A percentile compares a stretch with the other conserved stretches of the same genome.
Conservation (phyloP, 2,329 filamentous ascomycete species). For the Colletotrichum theobromicola region DNA sequence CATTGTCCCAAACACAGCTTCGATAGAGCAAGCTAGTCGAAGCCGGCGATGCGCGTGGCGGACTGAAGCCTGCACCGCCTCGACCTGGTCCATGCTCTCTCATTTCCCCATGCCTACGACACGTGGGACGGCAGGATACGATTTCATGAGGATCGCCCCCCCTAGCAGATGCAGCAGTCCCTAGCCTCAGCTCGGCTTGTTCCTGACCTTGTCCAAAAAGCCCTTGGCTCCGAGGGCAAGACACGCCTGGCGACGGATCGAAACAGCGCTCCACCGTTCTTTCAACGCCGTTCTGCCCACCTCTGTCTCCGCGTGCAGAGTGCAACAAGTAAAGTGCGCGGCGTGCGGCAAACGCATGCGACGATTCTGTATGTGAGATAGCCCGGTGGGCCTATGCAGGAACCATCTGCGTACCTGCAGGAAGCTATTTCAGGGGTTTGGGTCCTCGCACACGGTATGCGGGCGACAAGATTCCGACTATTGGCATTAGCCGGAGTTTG, state of each 20-base stretch:
- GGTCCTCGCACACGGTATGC: background rate
- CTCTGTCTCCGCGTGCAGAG: background rate
- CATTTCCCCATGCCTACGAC: constrained; percentile 19
- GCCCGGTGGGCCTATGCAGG: background rate
- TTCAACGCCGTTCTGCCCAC: background rate
- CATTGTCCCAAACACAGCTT: background rate
- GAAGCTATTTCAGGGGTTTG: background rate
- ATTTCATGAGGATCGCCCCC: constrained; percentile 18
- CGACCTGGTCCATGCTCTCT: constrained; percentile 15
- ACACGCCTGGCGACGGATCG: background rate
- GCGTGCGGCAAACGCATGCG: background rate
- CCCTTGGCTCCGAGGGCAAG: background rate
- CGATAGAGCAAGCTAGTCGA: background rate
- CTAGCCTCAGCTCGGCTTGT: constrained; percentile 12
- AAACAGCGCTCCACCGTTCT: constrained; percentile 1
- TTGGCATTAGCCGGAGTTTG: background rate
- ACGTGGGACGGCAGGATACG: constrained; percentile 16
- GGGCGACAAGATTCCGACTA: background rate
- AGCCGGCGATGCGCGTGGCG: background rate
- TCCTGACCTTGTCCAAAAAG: constrained; percentile 14
- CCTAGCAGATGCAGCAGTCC: constrained; percentile 1
- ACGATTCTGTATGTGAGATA: background rate
- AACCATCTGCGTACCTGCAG: constrained; percentile 6
- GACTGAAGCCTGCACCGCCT: constrained; percentile 7
- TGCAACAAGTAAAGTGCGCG: background rate